These are phyloP conservation scores for Phytopythium sindhum DNA, from an alignment of 352 stramenopile species.

Conservation along the genomic window DNA sequence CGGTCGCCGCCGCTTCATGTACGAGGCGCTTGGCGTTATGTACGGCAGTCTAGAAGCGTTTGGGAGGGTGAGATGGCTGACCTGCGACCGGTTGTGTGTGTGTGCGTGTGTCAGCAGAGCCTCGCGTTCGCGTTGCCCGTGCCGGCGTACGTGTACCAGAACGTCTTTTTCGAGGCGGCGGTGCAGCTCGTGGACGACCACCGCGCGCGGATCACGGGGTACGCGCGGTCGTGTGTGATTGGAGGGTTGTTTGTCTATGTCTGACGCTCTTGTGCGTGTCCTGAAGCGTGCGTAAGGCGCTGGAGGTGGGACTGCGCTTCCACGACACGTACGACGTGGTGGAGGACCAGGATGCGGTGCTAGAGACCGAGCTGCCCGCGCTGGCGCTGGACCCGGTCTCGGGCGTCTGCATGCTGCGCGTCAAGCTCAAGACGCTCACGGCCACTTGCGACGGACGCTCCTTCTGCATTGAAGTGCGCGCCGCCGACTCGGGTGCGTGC, in stretches of 20 bases:
- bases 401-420: constrained; percentile 40
- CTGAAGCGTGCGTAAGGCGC: constrained; percentile 28
- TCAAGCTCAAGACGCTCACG: constrained; percentile 48
- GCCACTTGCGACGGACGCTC: constrained; percentile 54
- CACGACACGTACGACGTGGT: constrained; percentile 79
- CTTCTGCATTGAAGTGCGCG: constrained; percentile 68
- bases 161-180: constrained; percentile 47
- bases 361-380: constrained; percentile 18
- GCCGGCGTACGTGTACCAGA: constrained; percentile 62
- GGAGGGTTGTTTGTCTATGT: neutral
- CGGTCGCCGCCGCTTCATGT: neutral
- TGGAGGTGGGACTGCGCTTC: constrained; percentile 63
- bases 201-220: constrained; percentile 56
- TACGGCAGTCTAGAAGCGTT: neutral
- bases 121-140: constrained; percentile 52
- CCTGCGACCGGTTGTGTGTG: neutral
- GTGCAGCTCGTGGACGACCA: constrained; percentile 65
- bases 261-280: constrained; percentile 2
- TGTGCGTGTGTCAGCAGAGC: constrained; percentile 24
- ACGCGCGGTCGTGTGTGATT: constrained; percentile 2
- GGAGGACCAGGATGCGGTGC: constrained; percentile 48
- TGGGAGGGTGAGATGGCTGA: neutral
- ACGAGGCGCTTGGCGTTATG: no score
- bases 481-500: constrained; percentile 22
- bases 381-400: constrained; percentile 30